phyloP scores from a whole-genome alignment of 352 stramenopile species.

The Globisporangium spinosum region DNA sequence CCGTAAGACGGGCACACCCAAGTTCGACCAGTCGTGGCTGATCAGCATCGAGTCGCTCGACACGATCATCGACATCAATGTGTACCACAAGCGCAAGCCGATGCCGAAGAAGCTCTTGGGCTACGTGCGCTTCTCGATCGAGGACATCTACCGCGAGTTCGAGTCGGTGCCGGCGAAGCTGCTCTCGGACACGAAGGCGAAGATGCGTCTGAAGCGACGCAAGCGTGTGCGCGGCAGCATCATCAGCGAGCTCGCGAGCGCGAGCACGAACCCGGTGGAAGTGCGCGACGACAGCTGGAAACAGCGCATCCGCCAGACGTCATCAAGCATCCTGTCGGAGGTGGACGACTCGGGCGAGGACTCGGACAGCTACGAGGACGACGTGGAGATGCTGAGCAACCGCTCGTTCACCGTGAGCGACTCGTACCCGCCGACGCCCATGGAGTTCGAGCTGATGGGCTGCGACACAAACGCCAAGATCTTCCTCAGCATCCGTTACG shows the following conservation, averaged over 20 bases:
- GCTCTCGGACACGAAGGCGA: slow-evolving; percentile 60
- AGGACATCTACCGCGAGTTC: slow-evolving; percentile 86
- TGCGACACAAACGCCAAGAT: slow-evolving; percentile 54
- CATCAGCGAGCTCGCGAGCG: slow-evolving; percentile 58
- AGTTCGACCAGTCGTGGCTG: slow-evolving; percentile 85
- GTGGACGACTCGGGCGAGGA: slow-evolving; percentile 29
- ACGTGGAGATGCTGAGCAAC: slow-evolving; percentile 55
- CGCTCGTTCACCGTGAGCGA: slow-evolving; percentile 51
- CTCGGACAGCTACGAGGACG: slow-evolving; percentile 62
- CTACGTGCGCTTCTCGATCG: slow-evolving; percentile 66
- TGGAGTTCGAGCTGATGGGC: slow-evolving; percentile 45
- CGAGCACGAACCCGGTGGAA: slow-evolving; percentile 38
- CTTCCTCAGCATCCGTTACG: slow-evolving; percentile 78
- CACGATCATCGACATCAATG: slow-evolving; percentile 75
- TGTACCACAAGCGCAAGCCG: slow-evolving; percentile 86
- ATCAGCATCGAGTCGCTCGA: slow-evolving; percentile 65
- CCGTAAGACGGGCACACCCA: slow-evolving; percentile 50
- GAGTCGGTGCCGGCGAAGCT: slow-evolving; percentile 69
- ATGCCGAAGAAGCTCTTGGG: slow-evolving; percentile 76
- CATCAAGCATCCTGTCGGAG: slow-evolving; percentile 33
- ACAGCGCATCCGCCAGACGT: slow-evolving; percentile 44
- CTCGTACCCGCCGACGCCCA: slow-evolving; percentile 44
- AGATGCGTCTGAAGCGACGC: slow-evolving; percentile 71
- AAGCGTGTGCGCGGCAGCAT: slow-evolving; percentile 81
- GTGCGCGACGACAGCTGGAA: slow-evolving; percentile 67